Percentiles rank a stretch among this genome's conserved stretches.
These are phyloP conservation scores for Diplotaxis tenuifolia DNA, from an alignment of 345 rosid species.

Conservation along the genomic window DNA sequence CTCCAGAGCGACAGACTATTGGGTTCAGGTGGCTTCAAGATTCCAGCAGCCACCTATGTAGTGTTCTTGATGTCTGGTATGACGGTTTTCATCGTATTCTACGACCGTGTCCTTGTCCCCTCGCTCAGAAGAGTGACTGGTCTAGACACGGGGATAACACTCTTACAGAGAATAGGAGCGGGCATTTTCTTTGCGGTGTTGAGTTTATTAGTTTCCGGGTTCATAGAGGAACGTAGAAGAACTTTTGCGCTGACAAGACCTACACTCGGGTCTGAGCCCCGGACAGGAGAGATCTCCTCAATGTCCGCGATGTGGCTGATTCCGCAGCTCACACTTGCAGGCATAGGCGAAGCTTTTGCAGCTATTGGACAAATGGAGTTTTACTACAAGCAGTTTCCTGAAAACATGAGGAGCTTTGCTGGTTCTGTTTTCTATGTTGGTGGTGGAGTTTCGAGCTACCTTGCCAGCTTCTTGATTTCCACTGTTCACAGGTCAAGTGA, in stretches of 20 bases:
- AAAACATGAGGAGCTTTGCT: conserved; percentile 50
- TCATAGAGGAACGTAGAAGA: conserved; percentile 49
- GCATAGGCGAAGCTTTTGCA: conserved; percentile 50
- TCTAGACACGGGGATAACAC: conserved; percentile 45
- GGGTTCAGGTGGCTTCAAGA: conserved; percentile 48
- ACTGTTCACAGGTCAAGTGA: conserved; percentile 28
- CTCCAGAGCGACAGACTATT: conserved; percentile 50
- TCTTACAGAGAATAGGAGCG: conserved; percentile 46
- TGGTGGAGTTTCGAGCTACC: conserved; percentile 36
- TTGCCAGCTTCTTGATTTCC: conserved; percentile 41
- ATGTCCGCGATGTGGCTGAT: conserved; percentile 54
- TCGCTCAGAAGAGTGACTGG: conserved; percentile 40
- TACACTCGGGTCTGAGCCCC: conserved; percentile 42
- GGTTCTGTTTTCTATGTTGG: conserved; percentile 36
- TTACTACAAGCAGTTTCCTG: conserved; percentile 57
- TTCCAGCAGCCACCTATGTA: conserved; percentile 55
- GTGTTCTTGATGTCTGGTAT: conserved; percentile 54
- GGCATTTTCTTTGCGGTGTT: conserved; percentile 42
- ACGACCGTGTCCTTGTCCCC: conserved; percentile 54
- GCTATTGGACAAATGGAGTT: conserved; percentile 46
- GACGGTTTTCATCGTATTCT: conserved; percentile 50
- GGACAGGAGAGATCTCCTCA: conserved; percentile 49
- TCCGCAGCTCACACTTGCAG: conserved; percentile 52
- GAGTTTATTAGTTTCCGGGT: conserved; percentile 45
- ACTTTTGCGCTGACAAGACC: conserved; percentile 46